Percentiles rank a stretch among this genome's conserved stretches.
Evolutionary conservation across 139 green algal species (phyloP).

Genomic region (Closterium sp.): DNA sequence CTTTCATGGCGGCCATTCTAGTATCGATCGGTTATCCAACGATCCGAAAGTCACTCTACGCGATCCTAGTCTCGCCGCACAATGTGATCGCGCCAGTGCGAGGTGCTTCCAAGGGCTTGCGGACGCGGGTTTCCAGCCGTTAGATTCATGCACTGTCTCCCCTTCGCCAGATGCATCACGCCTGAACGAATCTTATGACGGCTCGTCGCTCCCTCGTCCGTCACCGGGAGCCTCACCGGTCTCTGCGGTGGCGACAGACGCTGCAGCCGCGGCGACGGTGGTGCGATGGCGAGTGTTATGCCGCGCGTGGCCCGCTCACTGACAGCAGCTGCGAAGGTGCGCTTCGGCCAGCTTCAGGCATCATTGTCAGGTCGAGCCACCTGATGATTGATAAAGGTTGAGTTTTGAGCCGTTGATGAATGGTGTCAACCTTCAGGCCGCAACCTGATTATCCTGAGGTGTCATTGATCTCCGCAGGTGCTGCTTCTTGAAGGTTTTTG

Average conservation of each 20-base stretch:
- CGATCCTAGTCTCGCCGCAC: background rate
- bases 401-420: no score
- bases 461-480: no score
- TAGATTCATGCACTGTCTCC: background rate
- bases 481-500: no score
- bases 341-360: no score
- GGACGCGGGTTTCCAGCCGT: background rate
- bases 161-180: background rate
- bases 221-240: background rate
- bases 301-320: background rate
- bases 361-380: no score
- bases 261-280: background rate
- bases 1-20: background rate
- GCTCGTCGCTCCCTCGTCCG: background rate
- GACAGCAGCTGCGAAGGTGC: background rate
- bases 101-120: background rate
- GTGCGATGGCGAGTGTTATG: background rate
- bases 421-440: no score
- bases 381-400: background rate
- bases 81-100: background rate
- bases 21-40: background rate
- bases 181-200: background rate
- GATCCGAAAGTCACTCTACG: background rate
- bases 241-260: background rate
- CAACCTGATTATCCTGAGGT: no score